phyloP scores from a whole-genome alignment of 345 rosid genomes.

The Fremontodendron californicum region DNA sequence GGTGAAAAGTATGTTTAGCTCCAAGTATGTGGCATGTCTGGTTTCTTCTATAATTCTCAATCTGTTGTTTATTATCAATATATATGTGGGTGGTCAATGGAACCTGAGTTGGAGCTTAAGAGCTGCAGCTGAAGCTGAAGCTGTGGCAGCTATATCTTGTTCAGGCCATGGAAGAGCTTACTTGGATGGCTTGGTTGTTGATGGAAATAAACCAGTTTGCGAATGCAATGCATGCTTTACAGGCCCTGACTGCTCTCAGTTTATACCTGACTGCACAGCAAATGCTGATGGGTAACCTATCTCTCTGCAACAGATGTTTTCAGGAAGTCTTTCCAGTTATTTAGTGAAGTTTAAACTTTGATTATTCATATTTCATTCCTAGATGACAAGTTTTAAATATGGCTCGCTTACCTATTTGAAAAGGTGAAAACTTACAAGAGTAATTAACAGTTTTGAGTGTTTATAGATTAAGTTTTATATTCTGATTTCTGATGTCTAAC shows the following conservation, averaged over 20 bases:
- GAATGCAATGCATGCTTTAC: constrained; percentile 59
- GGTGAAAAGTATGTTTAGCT: not conserved
- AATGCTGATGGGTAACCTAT: constrained; percentile 55
- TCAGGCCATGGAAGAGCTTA: constrained; percentile 72
- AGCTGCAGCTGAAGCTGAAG: constrained; percentile 61
- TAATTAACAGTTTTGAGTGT: not conserved
- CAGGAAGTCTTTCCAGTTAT: not conserved
- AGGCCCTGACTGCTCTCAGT: constrained; percentile 50
- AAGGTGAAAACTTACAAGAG: too few relatives aligned
- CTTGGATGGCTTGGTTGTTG: constrained; percentile 44
- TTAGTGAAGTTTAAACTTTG: not conserved
- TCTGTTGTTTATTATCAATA: constrained; percentile 20
- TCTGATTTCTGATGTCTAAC: too few relatives aligned
- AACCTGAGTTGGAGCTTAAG: constrained; percentile 47
- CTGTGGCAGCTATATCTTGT: constrained; percentile 52
- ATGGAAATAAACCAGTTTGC: constrained; percentile 38
- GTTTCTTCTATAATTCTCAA: constrained; percentile 35
- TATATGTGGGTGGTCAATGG: constrained; percentile 19
- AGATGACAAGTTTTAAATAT: not conserved
- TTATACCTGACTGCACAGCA: constrained; percentile 36
- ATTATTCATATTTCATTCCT: not conserved
- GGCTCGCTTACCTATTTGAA: not conserved
- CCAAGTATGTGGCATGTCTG: constrained; percentile 11
- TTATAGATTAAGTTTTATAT: too few relatives aligned
- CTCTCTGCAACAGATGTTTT: not conserved